phyloP scores from a whole-genome alignment of 2,329 filamentous ascomycete genomes.

The Fusarium buxicola region DNA sequence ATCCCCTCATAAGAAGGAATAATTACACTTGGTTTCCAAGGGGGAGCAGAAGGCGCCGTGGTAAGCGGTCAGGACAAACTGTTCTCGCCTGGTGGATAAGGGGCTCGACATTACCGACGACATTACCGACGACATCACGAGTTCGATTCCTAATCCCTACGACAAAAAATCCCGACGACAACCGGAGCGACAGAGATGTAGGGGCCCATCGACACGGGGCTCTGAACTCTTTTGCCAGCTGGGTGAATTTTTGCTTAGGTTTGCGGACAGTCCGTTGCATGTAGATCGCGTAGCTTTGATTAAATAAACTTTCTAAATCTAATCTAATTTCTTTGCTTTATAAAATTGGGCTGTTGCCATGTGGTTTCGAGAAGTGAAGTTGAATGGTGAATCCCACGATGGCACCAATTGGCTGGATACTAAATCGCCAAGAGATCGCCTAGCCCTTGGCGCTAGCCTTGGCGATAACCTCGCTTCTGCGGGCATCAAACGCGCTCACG shows the following conservation, averaged over 20 bases:
- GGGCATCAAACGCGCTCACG: conserved; percentile 11
- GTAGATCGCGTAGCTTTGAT: not conserved
- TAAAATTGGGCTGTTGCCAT: not conserved
- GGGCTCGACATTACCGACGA: not conserved
- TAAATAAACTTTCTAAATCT: not conserved
- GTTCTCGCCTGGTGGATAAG: conserved; percentile 31
- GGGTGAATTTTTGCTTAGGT: not conserved
- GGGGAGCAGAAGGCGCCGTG: conserved; percentile 42
- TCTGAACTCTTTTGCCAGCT: conserved; percentile 47
- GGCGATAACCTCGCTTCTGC: conserved; percentile 27
- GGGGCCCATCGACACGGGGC: conserved; percentile 31
- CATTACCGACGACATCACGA: conserved; percentile 10
- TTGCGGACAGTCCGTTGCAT: not conserved
- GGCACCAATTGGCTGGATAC: conserved; percentile 19
- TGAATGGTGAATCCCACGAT: not conserved
- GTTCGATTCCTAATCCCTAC: conserved; percentile 32
- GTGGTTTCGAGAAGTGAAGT: not conserved
- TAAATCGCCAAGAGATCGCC: conserved; percentile 38
- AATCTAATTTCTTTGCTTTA: not conserved
- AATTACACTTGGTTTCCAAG: not conserved
- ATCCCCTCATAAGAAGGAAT: conserved; percentile 25
- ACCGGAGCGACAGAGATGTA: conserved; percentile 44
- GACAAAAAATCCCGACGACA: conserved; percentile 21
- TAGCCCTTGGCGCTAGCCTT: conserved; percentile 37
- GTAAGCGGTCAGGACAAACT: conserved; percentile 48